Percentiles rank a stretch among this genome's conserved stretches.
Evolutionary conservation across 305 asterid species (phyloP).

Genomic region (Euphrasia arctica): DNA sequence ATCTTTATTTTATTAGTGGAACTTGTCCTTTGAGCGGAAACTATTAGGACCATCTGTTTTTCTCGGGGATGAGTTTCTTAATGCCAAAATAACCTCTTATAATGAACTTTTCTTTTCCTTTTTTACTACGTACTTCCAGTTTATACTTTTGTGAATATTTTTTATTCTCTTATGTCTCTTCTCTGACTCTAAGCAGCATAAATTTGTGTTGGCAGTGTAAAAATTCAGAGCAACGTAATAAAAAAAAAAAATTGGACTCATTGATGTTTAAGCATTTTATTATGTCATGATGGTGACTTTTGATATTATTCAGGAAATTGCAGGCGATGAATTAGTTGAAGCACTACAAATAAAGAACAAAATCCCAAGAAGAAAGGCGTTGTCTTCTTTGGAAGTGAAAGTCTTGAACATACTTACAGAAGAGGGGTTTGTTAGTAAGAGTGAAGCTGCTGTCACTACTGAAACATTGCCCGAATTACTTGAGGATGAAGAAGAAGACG

Average conservation of each 20-base stretch:
- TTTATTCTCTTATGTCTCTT: constrained; percentile 13
- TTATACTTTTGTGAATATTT: background rate
- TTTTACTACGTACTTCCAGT: background rate
- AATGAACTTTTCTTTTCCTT: background rate
- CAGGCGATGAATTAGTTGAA: constrained; percentile 82
- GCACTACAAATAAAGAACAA: constrained; percentile 80
- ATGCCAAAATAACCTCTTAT: constrained; percentile 1
- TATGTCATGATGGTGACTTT: constrained; percentile 35
- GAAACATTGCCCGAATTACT: constrained; percentile 61
- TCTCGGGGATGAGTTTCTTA: constrained; percentile 10
- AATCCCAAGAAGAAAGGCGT: constrained; percentile 87
- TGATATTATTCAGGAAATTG: constrained; percentile 74
- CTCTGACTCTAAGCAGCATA: constrained; percentile 5
- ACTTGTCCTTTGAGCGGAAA: constrained; percentile 8
- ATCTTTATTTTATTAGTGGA: constrained; percentile 8
- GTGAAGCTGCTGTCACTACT: constrained; percentile 47
- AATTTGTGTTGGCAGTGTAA: constrained; percentile 2
- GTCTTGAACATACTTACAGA: constrained; percentile 82
- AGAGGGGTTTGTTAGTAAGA: constrained; percentile 78
- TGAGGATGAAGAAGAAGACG: constrained; percentile 92
- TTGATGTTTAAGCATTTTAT: constrained; percentile 25
- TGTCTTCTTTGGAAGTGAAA: constrained; percentile 65
- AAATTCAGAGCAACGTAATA: constrained; percentile 1
- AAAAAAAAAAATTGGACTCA: constrained; percentile 10
- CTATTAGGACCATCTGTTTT: constrained; percentile 10